A percentile compares a stretch with the other conserved stretches of the same genome.
Evolutionary conservation across 331 rosid species (phyloP).

Genomic region (Ulmus americana): DNA sequence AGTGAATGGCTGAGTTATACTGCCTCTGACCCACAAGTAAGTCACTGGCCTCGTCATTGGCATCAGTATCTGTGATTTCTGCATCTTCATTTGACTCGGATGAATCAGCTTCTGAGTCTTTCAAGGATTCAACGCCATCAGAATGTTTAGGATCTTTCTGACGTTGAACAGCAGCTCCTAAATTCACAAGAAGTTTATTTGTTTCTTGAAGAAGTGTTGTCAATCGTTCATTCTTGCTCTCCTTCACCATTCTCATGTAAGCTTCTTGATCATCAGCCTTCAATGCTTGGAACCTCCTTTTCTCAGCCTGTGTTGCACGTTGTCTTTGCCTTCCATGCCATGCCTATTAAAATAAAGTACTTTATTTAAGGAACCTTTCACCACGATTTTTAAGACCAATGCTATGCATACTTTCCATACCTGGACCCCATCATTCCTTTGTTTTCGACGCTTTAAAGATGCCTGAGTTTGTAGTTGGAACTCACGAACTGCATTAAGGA

Average conservation of each 20-base stretch:
- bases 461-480: slow-evolving; percentile 92
- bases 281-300: slow-evolving; percentile 94
- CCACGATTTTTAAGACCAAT: slow-evolving; percentile 4
- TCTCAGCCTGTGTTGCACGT: slow-evolving; percentile 92
- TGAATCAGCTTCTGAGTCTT: slow-evolving; percentile 73
- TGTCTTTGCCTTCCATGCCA: slow-evolving; percentile 99
- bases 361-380: slow-evolving; percentile 13
- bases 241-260: slow-evolving; percentile 98
- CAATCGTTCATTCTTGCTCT: slow-evolving; percentile 93
- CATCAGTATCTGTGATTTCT: slow-evolving; percentile 67
- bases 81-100: slow-evolving; percentile 74
- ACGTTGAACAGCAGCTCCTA: slow-evolving; percentile 99
- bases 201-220: slow-evolving; percentile 95
- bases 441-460: slow-evolving; percentile 84
- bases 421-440: slow-evolving; percentile 79
- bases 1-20: slow-evolving; percentile 92
- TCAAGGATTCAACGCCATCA: slow-evolving; percentile 70
- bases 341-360: slow-evolving; percentile 41
- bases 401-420: slow-evolving; percentile 27
- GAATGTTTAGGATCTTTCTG: slow-evolving; percentile 74
- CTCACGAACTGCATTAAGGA: slow-evolving; percentile 90
- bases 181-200: slow-evolving; percentile 81
- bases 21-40: slow-evolving; percentile 98
- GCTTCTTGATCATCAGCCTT: slow-evolving; percentile 99
- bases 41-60: slow-evolving; percentile 65